Evolutionary conservation across 1,284 basidiomycete genomes (phyloP), one percentile per base, ranked within the genome.

Genomic region (Malassezia pachydermatis): DNA sequence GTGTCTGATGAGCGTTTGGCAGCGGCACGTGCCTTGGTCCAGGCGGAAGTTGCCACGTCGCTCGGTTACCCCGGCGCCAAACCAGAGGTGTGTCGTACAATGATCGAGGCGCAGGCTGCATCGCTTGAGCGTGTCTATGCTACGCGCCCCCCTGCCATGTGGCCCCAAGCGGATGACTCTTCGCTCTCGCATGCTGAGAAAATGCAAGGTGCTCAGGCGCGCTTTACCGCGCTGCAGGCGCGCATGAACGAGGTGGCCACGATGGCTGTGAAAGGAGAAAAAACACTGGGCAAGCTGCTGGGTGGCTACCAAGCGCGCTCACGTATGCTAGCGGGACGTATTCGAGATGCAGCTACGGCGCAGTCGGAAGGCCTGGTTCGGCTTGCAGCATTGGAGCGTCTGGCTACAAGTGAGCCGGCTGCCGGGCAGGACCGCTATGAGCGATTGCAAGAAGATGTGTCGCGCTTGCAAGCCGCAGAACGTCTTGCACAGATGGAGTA

Each of bases 231-330:
- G 34, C 77, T 78, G 47, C 80, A 83, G 20, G 81, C 82, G n/a
- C 73, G 75, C 37, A 88, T 99, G 82, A 75, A 81, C n/a, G 81
- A 80, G 62, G 84, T 87, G 64, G 86, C 87, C 0, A 78, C 77
- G 39, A 85, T 84, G 64, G 84, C 86, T 0, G 74, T 80, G 33
- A 99, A 96, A 75, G 73, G 79, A 4, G 94, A 98, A 76, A 95
- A 92, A 79, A 90, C 88, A 73, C 80, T 98, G 16, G 79, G 76
- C 11, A 81, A 92, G 57, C 79, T 81, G 19, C 78, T 98, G 6
- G 90, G 89, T 33, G 94, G 94, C 2, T 98, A 98, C 73, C 81
- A 86, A 65, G 79, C 79, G 30, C 80, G 92, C 13, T 82, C 83
- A 34, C 78, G 78, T 59, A 80, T 81, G 35, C 77, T 92, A 6